These are phyloP conservation scores for Fusarium sp. DNA, from an alignment of 2,329 filamentous ascomycete genomes.

Conservation along the genomic window DNA sequence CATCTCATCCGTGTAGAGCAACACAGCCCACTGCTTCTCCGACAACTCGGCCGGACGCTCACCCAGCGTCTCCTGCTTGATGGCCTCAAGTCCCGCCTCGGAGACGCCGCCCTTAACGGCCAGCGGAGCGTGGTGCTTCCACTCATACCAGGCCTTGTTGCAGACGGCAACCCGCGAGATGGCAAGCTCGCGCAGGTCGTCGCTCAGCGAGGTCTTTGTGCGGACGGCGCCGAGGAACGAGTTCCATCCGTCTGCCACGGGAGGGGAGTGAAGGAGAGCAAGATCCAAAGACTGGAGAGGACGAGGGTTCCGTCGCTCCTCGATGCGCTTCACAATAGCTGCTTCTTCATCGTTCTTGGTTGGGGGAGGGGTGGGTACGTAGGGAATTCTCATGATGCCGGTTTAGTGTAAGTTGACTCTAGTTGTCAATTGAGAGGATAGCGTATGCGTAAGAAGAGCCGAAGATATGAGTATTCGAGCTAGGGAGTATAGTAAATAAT, in stretches of 20 bases:
- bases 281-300: conserved; percentile 79
- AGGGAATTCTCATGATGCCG: conserved; percentile 69
- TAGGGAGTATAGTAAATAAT: neutral
- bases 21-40: conserved; percentile 70
- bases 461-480: too few relatives aligned
- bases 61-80: conserved; percentile 48
- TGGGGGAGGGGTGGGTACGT: conserved; percentile 63
- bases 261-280: conserved; percentile 74
- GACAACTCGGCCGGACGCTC: conserved; percentile 54
- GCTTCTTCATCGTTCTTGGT: conserved; percentile 56
- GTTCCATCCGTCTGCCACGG: conserved; percentile 80
- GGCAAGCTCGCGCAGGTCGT: conserved; percentile 74
- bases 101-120: conserved; percentile 65
- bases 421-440: neutral
- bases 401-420: conserved; percentile 19
- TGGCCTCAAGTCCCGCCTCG: conserved; percentile 57
- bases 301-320: conserved; percentile 70
- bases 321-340: conserved; percentile 69
- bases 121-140: conserved; percentile 78
- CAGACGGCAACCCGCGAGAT: conserved; percentile 82
- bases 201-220: conserved; percentile 59
- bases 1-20: conserved; percentile 84
- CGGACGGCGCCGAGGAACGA: conserved; percentile 70
- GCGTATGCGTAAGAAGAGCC: neutral
- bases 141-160: conserved; percentile 86